Evolutionary conservation across 1,139 yeast species (phyloP).

Genomic region (Kurtzmaniella quercitrusa): DNA sequence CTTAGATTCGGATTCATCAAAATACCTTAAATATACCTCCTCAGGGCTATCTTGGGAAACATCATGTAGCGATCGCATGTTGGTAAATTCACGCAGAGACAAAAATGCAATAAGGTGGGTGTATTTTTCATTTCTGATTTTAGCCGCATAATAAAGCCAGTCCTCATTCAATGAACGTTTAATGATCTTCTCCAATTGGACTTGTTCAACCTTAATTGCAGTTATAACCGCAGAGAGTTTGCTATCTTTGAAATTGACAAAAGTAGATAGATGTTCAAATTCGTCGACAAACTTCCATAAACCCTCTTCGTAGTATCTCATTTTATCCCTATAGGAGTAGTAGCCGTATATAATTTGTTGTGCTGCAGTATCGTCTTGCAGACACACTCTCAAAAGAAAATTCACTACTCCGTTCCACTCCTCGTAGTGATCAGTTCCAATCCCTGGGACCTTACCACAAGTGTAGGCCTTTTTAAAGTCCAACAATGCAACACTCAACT

Average conservation of each 20-base stretch:
- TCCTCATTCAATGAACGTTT: not conserved
- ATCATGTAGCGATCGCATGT: not conserved
- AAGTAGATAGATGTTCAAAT: not conserved
- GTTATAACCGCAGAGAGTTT: not conserved
- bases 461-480: not conserved
- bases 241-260: not conserved
- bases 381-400: not conserved
- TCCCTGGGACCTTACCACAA: not conserved
- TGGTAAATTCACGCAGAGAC: not conserved
- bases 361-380: not conserved
- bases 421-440: conserved; percentile 2
- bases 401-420: not conserved
- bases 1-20: not conserved
- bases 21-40: not conserved
- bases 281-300: conserved; percentile 1
- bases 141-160: not conserved
- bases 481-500: not conserved
- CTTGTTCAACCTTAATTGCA: not conserved
- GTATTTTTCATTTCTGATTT: not conserved
- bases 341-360: not conserved
- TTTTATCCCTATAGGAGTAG: not conserved
- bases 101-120: not conserved
- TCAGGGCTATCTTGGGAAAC: not conserved
- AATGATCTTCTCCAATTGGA: not conserved
- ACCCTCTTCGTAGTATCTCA: not conserved